Evolutionary conservation across 257 asterid species (phyloP).

Genomic region (Henckelia pumila): DNA sequence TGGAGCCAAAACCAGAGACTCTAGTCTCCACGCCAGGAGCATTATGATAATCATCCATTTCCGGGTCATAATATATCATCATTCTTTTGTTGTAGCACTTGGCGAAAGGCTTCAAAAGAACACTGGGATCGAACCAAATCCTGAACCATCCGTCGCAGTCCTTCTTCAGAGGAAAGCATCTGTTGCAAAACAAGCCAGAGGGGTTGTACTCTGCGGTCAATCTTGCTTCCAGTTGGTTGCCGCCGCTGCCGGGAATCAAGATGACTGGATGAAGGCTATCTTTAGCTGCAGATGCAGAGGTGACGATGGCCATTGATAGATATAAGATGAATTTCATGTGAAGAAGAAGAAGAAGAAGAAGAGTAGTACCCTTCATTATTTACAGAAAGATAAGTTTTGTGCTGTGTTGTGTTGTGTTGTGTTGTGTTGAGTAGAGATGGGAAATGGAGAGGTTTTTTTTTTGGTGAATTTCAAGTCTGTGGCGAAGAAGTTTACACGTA

Average conservation of each 20-base stretch:
- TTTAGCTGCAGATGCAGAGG: slow-evolving; percentile 24
- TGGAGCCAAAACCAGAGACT: slow-evolving; percentile 67
- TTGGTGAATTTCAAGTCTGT: neutral
- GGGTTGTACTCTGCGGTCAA: slow-evolving; percentile 63
- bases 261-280: slow-evolving; percentile 52
- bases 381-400: too few relatives aligned
- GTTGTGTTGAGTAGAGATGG: neutral
- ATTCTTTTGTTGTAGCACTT: slow-evolving; percentile 75
- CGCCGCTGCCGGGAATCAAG: slow-evolving; percentile 81
- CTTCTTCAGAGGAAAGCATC: slow-evolving; percentile 51
- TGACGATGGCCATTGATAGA: slow-evolving; percentile 36
- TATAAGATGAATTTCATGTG: slow-evolving; percentile 24
- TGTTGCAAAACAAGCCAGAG: slow-evolving; percentile 59
- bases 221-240: slow-evolving; percentile 86
- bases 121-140: slow-evolving; percentile 80
- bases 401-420: too few relatives aligned
- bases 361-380: neutral
- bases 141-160: slow-evolving; percentile 84
- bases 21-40: slow-evolving; percentile 90
- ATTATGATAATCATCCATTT: slow-evolving; percentile 65
- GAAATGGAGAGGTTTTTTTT: neutral
- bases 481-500: neutral
- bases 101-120: slow-evolving; percentile 63
- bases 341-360: slow-evolving; percentile 19
- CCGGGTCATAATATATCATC: slow-evolving; percentile 55